Evolutionary conservation across 176 grass and related monocot species (phyloP), one percentile per base, ranked within the genome.

Genomic region (Melocanna baccifera): DNA sequence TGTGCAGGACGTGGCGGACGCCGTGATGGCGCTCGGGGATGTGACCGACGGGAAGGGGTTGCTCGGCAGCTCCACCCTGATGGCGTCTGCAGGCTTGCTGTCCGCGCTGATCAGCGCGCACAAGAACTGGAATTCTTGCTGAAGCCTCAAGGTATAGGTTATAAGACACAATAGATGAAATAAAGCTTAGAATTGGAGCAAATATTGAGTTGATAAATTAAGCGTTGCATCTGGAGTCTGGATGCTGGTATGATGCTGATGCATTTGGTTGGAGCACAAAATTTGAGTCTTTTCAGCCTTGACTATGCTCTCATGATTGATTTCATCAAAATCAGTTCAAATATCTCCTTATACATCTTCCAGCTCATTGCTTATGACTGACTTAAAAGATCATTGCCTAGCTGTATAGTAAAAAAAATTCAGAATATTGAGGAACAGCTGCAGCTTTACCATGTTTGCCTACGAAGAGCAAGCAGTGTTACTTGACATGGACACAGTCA

Each of bases 81-180:
- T 83, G 30, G 90, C 93, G 16, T 88, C 83, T 0, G 90, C 93
- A 0, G 93, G 93, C 67, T 77, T 95, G 70, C 86, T 92, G 6
- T 95, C 93, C 0, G 86, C 88, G 43, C 78, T 90, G 20, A 92
- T 95, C 81, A 95, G 90, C 41, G 81, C 90, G 2, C 78, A 90
- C 64, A 95, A 89, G 86, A 95, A 92, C 70, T 92, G 93, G 90
- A 90, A 82, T 67, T 88, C 90, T 29, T 92, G 90, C 78, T 94
- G 72, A 92, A 79, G 4, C 5, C 46, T 53, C 57, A 9, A 87
- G 81, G 80, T 87, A 90, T 73, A 87, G 64, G 47, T 80, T 68
- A 48, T 39, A 80, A 67, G 39, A 74, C 29, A 72, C 43, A 30
- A 51, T 87, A 83, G 61, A 69, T 79, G 66, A 58, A 56, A 90